Evolutionary conservation across 495 filamentous ascomycete species (phyloP).

Genomic region (Elasticomyces elasticus): DNA sequence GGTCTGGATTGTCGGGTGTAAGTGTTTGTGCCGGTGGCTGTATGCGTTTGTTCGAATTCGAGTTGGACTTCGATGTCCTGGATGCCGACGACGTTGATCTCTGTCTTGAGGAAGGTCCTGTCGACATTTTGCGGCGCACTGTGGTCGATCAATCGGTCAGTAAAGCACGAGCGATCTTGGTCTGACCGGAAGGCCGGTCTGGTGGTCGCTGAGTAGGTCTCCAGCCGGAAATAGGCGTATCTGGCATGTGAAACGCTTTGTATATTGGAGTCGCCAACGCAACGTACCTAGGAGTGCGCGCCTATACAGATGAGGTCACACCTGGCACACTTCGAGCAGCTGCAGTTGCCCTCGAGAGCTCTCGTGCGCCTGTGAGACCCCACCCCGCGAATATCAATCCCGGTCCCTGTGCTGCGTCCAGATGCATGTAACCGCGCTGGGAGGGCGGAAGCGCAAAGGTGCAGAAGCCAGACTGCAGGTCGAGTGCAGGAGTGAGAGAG

Average conservation of each 20-base stretch:
- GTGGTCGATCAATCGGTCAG: constrained; percentile 13
- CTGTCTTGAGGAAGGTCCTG: constrained; percentile 43
- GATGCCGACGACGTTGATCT: constrained; percentile 52
- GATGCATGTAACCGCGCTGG: constrained; percentile 19
- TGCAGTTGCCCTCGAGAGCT: constrained; percentile 1
- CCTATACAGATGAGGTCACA: constrained; percentile 12
- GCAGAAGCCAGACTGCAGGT: constrained; percentile 12
- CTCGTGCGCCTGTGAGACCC: constrained; percentile 14
- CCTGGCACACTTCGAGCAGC: constrained; percentile 1
- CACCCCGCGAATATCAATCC: constrained; percentile 7
- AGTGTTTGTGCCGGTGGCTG: constrained; percentile 33
- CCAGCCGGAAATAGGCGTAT: constrained; percentile 14
- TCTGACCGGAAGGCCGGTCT: constrained; percentile 7
- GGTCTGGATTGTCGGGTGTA: constrained; percentile 44
- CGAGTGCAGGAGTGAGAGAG: constrained; percentile 2
- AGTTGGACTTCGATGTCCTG: constrained; percentile 11
- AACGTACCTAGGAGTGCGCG: constrained; percentile 17
- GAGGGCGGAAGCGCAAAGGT: constrained; percentile 1
- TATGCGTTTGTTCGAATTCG: not conserved
- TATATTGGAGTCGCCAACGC: not conserved
- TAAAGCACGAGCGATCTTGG: not conserved
- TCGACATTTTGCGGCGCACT: constrained; percentile 37
- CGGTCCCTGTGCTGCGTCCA: constrained; percentile 1
- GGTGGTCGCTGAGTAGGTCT: constrained; percentile 10
- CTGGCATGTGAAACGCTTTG: constrained; percentile 17